Percentiles rank a stretch among this genome's conserved stretches.
Conservation (phyloP, 306 rosid species). For the Oemleria cerasiformis region DNA sequence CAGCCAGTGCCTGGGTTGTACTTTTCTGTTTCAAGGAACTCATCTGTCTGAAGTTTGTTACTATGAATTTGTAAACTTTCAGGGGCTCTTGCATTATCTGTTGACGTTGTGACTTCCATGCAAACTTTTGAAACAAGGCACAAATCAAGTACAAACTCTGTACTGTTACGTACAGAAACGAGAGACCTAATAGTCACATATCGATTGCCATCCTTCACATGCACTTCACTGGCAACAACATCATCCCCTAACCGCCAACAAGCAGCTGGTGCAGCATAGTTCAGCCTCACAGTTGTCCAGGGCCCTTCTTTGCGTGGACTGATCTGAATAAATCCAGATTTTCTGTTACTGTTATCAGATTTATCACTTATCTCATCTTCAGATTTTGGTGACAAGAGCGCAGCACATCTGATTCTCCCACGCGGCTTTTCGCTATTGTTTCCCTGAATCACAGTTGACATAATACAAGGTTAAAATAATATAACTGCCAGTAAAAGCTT, state of each 20-base stretch:
- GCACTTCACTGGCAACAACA: slow-evolving; percentile 95
- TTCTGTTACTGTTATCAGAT: slow-evolving; percentile 29
- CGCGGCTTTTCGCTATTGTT: slow-evolving; percentile 22
- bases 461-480: slow-evolving; percentile 12
- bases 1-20: slow-evolving; percentile 61
- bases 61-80: slow-evolving; percentile 38
- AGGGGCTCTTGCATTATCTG: slow-evolving; percentile 34
- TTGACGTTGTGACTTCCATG: slow-evolving; percentile 25
- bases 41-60: slow-evolving; percentile 45
- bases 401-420: slow-evolving; percentile 59
- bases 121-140: slow-evolving; percentile 55
- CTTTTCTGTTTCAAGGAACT: slow-evolving; percentile 70
- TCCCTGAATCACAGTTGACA: slow-evolving; percentile 43
- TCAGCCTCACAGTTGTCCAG: slow-evolving; percentile 95
- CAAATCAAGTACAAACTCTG: slow-evolving; percentile 65
- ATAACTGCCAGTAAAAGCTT: too few relatives aligned
- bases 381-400: slow-evolving; percentile 53
- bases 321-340: slow-evolving; percentile 88
- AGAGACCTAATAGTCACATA: slow-evolving; percentile 83
- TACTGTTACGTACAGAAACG: slow-evolving; percentile 75
- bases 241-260: slow-evolving; percentile 94
- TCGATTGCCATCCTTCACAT: slow-evolving; percentile 80
- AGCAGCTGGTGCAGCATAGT: slow-evolving; percentile 94
- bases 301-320: slow-evolving; percentile 96
- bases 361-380: slow-evolving; percentile 48